phyloP scores from a whole-genome alignment of 2,329 filamentous ascomycete genomes.

The Aspergillus sclerotialis region DNA sequence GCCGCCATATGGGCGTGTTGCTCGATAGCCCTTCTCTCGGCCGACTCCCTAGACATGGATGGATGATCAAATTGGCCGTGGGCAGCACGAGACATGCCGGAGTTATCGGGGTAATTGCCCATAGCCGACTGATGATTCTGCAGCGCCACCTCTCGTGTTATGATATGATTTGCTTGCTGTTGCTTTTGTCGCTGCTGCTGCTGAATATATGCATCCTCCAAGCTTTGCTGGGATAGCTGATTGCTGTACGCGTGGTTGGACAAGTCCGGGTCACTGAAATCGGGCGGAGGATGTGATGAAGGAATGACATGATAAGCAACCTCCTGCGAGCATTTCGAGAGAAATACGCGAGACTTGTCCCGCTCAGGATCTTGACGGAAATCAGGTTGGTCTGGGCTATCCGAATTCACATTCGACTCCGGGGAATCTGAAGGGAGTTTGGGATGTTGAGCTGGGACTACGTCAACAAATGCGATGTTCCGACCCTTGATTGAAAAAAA shows the following conservation, averaged over 20 bases:
- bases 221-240: slow-evolving; percentile 45
- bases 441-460: slow-evolving; percentile 34
- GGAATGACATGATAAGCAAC: slow-evolving; percentile 62
- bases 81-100: slow-evolving; percentile 27
- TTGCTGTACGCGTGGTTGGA: slow-evolving; percentile 40
- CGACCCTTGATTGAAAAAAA: background rate
- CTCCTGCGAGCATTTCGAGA: slow-evolving; percentile 61
- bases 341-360: slow-evolving; percentile 57
- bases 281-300: slow-evolving; percentile 54
- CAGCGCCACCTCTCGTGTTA: slow-evolving; percentile 47
- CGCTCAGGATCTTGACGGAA: slow-evolving; percentile 52
- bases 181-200: slow-evolving; percentile 51
- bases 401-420: slow-evolving; percentile 38
- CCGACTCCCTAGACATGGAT: slow-evolving; percentile 30
- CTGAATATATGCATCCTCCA: slow-evolving; percentile 55
- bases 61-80: slow-evolving; percentile 39
- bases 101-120: slow-evolving; percentile 39
- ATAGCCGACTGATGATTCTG: slow-evolving; percentile 56
- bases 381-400: slow-evolving; percentile 40
- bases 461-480: background rate
- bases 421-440: slow-evolving; percentile 46
- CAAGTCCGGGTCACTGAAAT: slow-evolving; percentile 39
- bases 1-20: slow-evolving; percentile 48
- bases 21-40: slow-evolving; percentile 35
- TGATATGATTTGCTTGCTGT: slow-evolving; percentile 31